Conservation (phyloP, 768 basidiomycete species). For the Lentinus tigrinus region DNA sequence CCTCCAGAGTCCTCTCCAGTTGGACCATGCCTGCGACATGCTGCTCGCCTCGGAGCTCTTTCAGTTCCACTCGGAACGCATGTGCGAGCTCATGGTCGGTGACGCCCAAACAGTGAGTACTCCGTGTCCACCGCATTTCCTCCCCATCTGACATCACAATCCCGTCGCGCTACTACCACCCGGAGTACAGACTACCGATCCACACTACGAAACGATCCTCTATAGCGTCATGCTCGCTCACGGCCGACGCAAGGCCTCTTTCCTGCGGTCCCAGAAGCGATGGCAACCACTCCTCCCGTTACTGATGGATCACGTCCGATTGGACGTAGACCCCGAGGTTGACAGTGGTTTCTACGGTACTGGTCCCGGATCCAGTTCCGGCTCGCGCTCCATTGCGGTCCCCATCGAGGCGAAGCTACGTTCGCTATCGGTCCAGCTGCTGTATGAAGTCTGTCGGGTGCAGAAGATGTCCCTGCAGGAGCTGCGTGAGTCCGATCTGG, state of each 20-base stretch:
- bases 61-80: conserved; percentile 86
- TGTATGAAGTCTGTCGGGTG: conserved; percentile 93
- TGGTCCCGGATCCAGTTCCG: conserved; percentile 37
- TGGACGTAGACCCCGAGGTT: conserved; percentile 77
- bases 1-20: conserved; percentile 77
- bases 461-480: conserved; percentile 80
- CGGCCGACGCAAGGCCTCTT: conserved; percentile 65
- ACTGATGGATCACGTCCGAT: conserved; percentile 80
- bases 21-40: conserved; percentile 78
- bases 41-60: conserved; percentile 87
- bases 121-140: neutral
- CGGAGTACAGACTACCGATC: conserved; percentile 69
- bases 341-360: conserved; percentile 56
- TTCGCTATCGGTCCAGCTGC: conserved; percentile 63
- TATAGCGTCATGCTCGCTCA: conserved; percentile 76
- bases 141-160: neutral
- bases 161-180: neutral
- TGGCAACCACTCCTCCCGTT: conserved; percentile 83
- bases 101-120: conserved; percentile 63
- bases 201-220: conserved; percentile 77
- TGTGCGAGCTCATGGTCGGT: conserved; percentile 76
- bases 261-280: conserved; percentile 77
- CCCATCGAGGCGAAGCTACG: conserved; percentile 86
- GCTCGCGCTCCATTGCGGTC: conserved; percentile 38
- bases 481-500: conserved; percentile 54